These are phyloP conservation scores for Fusarium subglutinans DNA, from an alignment of 2,329 filamentous ascomycete species.

Conservation along the genomic window DNA sequence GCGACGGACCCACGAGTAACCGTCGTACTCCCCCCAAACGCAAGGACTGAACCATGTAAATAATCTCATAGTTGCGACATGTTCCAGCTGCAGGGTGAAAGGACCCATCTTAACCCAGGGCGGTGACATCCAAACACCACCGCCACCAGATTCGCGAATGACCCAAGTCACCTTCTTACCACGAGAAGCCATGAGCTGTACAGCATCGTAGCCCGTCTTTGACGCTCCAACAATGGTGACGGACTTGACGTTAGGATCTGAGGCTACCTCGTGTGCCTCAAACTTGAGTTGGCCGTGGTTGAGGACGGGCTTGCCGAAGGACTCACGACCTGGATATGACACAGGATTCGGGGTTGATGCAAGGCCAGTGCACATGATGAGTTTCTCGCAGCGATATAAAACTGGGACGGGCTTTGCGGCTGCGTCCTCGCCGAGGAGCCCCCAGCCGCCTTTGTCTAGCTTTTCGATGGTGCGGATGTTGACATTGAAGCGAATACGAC, in stretches of 20 bases:
- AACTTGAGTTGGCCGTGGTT: background rate
- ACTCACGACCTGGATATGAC: background rate
- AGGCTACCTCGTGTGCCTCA: background rate
- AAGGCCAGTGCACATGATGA: background rate
- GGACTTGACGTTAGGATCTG: background rate
- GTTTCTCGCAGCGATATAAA: background rate
- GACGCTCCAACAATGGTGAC: background rate
- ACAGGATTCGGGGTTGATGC: background rate
- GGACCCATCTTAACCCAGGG: background rate
- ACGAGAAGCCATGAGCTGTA: background rate
- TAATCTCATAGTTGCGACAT: background rate
- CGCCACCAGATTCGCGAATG: background rate
- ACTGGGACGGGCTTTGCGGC: rapidly evolving
- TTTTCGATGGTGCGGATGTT: background rate
- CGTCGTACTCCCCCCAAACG: background rate
- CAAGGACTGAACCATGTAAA: background rate
- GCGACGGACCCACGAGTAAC: background rate
- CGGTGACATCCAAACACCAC: background rate
- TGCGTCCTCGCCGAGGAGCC: rapidly evolving
- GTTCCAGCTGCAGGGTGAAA: background rate
- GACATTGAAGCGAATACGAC: background rate
- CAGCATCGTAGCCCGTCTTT: background rate
- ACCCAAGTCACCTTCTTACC: background rate
- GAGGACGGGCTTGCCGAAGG: background rate
- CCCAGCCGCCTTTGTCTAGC: background rate